These are phyloP conservation scores for Eutreptiella sp. DNA, from an alignment of 208 protist species.

Conservation along the genomic window DNA sequence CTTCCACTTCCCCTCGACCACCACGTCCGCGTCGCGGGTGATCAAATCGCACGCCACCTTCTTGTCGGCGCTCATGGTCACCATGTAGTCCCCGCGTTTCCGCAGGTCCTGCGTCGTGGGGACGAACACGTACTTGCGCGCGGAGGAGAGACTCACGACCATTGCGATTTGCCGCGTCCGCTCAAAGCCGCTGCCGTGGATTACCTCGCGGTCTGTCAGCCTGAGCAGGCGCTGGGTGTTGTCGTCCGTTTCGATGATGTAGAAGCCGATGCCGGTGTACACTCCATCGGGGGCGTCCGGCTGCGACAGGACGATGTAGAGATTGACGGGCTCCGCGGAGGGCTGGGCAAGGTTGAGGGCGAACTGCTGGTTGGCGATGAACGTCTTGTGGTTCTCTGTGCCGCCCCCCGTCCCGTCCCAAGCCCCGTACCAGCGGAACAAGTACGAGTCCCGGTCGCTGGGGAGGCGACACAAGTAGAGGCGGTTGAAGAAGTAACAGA, in stretches of 20 bases:
- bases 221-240: background rate
- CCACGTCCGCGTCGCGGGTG: conserved; percentile 26
- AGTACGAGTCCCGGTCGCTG: background rate
- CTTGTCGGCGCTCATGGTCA: background rate
- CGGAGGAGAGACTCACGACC: background rate
- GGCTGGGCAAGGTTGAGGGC: background rate
- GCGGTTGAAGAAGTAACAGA: conserved; percentile 72
- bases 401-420: background rate
- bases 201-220: background rate
- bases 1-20: conserved; percentile 52
- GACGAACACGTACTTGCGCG: background rate
- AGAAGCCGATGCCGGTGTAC: conserved; percentile 33
- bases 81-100: background rate
- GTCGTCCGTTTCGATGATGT: conserved; percentile 10
- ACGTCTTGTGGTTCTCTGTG: background rate
- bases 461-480: conserved; percentile 38
- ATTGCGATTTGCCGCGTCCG: background rate
- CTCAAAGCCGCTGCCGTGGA: background rate
- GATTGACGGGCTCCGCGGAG: conserved; percentile 35
- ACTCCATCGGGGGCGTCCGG: conserved; percentile 27
- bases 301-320: conserved; percentile 20
- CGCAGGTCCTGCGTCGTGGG: background rate
- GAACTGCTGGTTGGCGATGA: background rate
- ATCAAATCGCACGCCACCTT: background rate
- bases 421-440: background rate